Base-by-base conservation (phyloP, 2,329 filamentous ascomycete genomes). In the Tolypocladium album region DNA sequence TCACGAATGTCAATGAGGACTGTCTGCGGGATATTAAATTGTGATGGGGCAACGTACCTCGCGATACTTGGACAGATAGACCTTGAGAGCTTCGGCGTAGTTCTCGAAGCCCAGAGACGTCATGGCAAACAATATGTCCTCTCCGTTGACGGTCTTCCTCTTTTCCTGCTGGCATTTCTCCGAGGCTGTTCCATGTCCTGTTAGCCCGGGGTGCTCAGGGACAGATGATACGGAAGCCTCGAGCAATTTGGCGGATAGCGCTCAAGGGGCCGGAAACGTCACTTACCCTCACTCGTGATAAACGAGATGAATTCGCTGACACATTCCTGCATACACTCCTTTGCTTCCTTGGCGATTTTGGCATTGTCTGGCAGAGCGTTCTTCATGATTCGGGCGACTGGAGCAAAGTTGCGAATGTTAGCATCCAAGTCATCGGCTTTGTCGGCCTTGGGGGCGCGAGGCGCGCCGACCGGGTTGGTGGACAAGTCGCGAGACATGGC, bases 271-370 rank as follows among this genome's bases (percentile, higher is more conserved):
- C 27, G 5, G 50, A 55, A 22, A 7, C 11, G 31, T 15, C 13
- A 79, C 88, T 72, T 75, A 96, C 94, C 94, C 83, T 99, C 94
- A 75, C 93, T 97, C 42, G 94, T 99, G 72, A 99, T 97, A 81
- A 99, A 99, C 8, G 91, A 96, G 79, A 99, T 99, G 76, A 99
- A 99, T 78, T 99, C 94, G 86, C 92, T 97, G 61, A 99, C 94
- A 72, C 94, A 99, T 76, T 99, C 94, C 76, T 99, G 94, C 94
- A 99, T 97, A 78, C 94, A 99, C 74, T 99, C 94, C 76, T 99
- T 99, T 60, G 94, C 94, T 74, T 99, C 94, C 74, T 99, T 99
- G 62, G 92, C 92, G 63, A 99, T 99, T 78, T 99, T 99, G 67
- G 94, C 94, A 72, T 99, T 99, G 66, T 99, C 94, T 58, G 94